Conservation (phyloP, 192 early-diverging fungal genomes). For the Piromyces finnis region DNA sequence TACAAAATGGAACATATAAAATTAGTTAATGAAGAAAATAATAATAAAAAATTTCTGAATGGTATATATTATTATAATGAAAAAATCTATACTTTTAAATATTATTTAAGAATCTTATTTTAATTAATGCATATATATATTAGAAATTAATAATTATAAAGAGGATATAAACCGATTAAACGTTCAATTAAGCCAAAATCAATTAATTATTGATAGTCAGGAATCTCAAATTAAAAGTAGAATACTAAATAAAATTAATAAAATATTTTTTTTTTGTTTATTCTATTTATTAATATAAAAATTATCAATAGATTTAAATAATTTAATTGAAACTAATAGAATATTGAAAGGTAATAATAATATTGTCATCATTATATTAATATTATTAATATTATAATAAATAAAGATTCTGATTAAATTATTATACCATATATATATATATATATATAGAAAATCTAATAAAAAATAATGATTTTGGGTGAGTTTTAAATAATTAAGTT, state of each 20-base stretch:
- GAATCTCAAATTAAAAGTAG: neutral
- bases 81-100: too few relatives aligned
- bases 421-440: too few relatives aligned
- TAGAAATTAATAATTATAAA: neutral
- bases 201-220: neutral
- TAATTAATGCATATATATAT: too few relatives aligned
- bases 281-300: neutral
- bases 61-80: neutral
- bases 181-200: neutral
- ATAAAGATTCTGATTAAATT: too few relatives aligned
- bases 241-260: neutral
- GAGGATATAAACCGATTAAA: neutral
- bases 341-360: neutral
- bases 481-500: too few relatives aligned
- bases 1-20: neutral
- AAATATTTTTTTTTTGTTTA: neutral
- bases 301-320: neutral
- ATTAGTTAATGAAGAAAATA: neutral
- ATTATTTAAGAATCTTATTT: too few relatives aligned
- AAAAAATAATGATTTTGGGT: too few relatives aligned
- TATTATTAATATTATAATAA: too few relatives aligned
- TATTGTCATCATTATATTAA: too few relatives aligned
- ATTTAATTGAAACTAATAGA: neutral
- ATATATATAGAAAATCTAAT: too few relatives aligned
- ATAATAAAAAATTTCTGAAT: neutral